Percentiles rank a stretch among this genome's conserved stretches.
These are phyloP conservation scores for Malassezia psittaci DNA, from an alignment of 1,284 basidiomycete species.

Conservation along the genomic window DNA sequence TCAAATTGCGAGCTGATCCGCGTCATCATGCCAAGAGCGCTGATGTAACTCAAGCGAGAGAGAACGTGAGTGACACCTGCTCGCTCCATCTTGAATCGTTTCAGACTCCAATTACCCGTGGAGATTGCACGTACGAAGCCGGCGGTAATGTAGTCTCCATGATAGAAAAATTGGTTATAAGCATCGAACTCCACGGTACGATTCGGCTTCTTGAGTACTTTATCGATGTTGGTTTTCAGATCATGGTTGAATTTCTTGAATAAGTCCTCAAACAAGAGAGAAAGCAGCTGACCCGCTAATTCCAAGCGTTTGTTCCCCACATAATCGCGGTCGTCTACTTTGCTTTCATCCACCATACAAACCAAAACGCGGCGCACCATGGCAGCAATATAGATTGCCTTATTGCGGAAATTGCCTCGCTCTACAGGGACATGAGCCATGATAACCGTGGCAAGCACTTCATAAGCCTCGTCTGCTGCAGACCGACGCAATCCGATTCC, in stretches of 20 bases:
- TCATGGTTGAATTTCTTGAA: slow-evolving; percentile 99
- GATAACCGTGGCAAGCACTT: slow-evolving; percentile 91
- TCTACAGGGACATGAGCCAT: slow-evolving; percentile 90
- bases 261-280: slow-evolving; percentile 88
- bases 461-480: slow-evolving; percentile 84
- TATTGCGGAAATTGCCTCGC: slow-evolving; percentile 80
- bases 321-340: slow-evolving; percentile 97
- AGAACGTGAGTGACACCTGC: slow-evolving; percentile 99
- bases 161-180: slow-evolving; percentile 80
- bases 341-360: slow-evolving; percentile 90
- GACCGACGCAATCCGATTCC: slow-evolving; percentile 63
- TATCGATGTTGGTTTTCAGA: slow-evolving; percentile 91
- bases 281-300: slow-evolving; percentile 88
- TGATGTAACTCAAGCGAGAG: slow-evolving; percentile 87
- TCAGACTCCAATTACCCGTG: slow-evolving; percentile 97
- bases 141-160: slow-evolving; percentile 76
- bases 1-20: slow-evolving; percentile 97
- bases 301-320: slow-evolving; percentile 98
- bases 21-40: slow-evolving; percentile 99
- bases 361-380: slow-evolving; percentile 94
- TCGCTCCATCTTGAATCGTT: slow-evolving; percentile 99
- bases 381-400: slow-evolving; percentile 93
- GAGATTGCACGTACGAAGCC: slow-evolving; percentile 97
- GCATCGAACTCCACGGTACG: slow-evolving; percentile 93
- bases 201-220: slow-evolving; percentile 91